A percentile compares a stretch with the other conserved stretches of the same genome.
These are phyloP conservation scores for Pyrenophora seminiperda DNA, from an alignment of 2,329 filamentous ascomycete species.

Conservation along the genomic window DNA sequence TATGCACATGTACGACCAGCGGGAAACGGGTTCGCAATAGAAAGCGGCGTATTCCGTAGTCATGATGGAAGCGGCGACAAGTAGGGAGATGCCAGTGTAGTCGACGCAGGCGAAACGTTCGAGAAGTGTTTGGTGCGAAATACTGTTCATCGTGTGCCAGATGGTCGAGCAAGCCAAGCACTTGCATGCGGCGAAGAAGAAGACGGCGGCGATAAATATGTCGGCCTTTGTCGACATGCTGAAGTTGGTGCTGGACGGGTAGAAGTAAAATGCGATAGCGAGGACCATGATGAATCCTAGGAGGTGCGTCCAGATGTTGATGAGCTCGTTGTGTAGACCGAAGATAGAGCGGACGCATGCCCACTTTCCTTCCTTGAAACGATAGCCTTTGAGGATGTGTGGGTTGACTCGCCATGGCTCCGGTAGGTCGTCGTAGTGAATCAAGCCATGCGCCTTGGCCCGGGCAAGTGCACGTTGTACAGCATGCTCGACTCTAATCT, in stretches of 20 bases:
- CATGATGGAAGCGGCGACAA: slow-evolving; percentile 96
- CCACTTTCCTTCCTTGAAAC: slow-evolving; percentile 88
- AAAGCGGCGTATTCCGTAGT: slow-evolving; percentile 98
- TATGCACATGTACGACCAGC: slow-evolving; percentile 82
- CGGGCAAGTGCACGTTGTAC: slow-evolving; percentile 77
- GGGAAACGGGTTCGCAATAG: slow-evolving; percentile 90
- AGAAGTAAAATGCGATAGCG: slow-evolving; percentile 91
- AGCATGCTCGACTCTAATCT: slow-evolving; percentile 74
- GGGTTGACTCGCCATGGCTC: slow-evolving; percentile 93
- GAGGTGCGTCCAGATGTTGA: slow-evolving; percentile 98
- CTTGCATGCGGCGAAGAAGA: slow-evolving; percentile 95
- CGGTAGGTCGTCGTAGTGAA: slow-evolving; percentile 88
- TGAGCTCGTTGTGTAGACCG: slow-evolving; percentile 84
- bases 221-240: slow-evolving; percentile 84
- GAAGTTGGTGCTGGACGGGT: slow-evolving; percentile 87
- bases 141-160: slow-evolving; percentile 99
- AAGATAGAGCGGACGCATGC: slow-evolving; percentile 87
- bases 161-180: slow-evolving; percentile 93
- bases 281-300: slow-evolving; percentile 88
- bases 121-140: slow-evolving; percentile 85
- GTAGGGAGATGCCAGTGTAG: slow-evolving; percentile 94
- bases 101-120: slow-evolving; percentile 97
- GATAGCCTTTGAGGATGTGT: slow-evolving; percentile 88
- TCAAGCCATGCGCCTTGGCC: slow-evolving; percentile 79
- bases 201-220: slow-evolving; percentile 86